These are phyloP conservation scores for Apiotrichum akiyoshidainum DNA, from an alignment of 1,284 basidiomycete genomes.

Conservation along the genomic window DNA sequence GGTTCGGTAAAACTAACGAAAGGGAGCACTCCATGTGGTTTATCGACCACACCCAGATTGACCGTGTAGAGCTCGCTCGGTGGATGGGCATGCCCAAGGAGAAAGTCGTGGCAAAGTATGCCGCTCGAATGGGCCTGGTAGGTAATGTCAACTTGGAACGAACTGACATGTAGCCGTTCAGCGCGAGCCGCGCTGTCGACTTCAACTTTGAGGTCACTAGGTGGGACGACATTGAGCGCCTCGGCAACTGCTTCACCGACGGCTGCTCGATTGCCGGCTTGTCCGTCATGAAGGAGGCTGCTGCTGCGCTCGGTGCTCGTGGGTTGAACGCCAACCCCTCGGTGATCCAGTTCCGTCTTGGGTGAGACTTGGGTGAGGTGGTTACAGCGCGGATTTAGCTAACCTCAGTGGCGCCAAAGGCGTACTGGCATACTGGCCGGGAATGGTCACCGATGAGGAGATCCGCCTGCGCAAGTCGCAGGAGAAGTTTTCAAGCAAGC, in stretches of 20 bases:
- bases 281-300: conserved; percentile 40
- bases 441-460: conserved; percentile 28
- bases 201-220: conserved; percentile 20
- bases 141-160: conserved; percentile 2
- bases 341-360: conserved; percentile 49
- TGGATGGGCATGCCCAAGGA: conserved; percentile 47
- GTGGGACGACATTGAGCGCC: conserved; percentile 18
- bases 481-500: conserved; percentile 44
- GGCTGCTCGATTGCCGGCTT: conserved; percentile 43
- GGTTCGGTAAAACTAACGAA: conserved; percentile 10
- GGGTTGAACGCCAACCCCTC: conserved; percentile 38
- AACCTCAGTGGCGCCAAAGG: conserved; percentile 48
- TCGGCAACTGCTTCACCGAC: conserved; percentile 46
- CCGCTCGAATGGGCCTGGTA: conserved; percentile 46
- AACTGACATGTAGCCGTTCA: conserved; percentile 33
- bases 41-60: conserved; percentile 37
- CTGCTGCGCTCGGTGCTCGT: conserved; percentile 31
- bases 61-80: conserved; percentile 28
- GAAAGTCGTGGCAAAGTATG: conserved; percentile 48
- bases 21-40: conserved; percentile 51
- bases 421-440: conserved; percentile 45
- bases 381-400: not conserved
- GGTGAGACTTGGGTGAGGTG: conserved; percentile 34
- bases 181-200: conserved; percentile 37
- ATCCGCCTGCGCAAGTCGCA: conserved; percentile 42